A percentile compares a stretch with the other conserved stretches of the same genome.
phyloP scores from a whole-genome alignment of 306 rosid genomes.

The Ammopiptanthus mongolicus region DNA sequence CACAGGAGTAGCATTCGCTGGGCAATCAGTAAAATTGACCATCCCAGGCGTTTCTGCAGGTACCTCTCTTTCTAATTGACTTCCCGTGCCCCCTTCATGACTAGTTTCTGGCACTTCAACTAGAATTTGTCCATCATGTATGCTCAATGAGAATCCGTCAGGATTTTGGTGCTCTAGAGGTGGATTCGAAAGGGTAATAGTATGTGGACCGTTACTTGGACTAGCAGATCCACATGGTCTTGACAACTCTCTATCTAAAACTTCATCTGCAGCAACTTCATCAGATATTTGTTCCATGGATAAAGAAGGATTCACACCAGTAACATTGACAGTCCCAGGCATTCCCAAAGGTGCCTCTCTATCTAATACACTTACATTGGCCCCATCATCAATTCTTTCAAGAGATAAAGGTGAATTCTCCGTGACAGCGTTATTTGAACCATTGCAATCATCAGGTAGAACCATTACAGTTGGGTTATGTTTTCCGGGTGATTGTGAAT shows the following conservation, averaged over 20 bases:
- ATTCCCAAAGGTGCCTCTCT: conserved; percentile 16
- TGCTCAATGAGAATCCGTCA: conserved; percentile 14
- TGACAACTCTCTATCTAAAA: conserved; percentile 13
- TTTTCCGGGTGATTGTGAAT: too few species aligned
- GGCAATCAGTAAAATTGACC: conserved; percentile 7
- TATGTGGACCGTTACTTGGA: conserved; percentile 6
- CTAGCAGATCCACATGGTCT: conserved; percentile 14
- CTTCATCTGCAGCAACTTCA: conserved; percentile 3
- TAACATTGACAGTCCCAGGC: conserved; percentile 14
- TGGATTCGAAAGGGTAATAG: not conserved
- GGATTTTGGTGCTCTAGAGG: conserved; percentile 21
- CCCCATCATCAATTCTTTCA: conserved; percentile 12
- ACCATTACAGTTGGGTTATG: too few species aligned
- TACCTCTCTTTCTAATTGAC: not conserved
- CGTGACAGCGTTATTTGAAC: not conserved
- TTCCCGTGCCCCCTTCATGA: conserved; percentile 3
- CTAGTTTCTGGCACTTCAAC: conserved; percentile 24
- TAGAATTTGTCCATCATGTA: conserved; percentile 21
- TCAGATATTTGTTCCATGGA: conserved; percentile 13
- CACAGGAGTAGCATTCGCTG: conserved; percentile 1
- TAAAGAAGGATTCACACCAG: not conserved
- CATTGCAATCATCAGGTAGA: not conserved
- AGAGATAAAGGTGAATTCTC: conserved; percentile 4
- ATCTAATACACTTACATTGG: conserved; percentile 11
- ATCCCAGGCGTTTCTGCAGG: not conserved